Base-by-base conservation (phyloP, 2,329 filamentous ascomycete genomes). In the Diaporthe citriasiana region DNA sequence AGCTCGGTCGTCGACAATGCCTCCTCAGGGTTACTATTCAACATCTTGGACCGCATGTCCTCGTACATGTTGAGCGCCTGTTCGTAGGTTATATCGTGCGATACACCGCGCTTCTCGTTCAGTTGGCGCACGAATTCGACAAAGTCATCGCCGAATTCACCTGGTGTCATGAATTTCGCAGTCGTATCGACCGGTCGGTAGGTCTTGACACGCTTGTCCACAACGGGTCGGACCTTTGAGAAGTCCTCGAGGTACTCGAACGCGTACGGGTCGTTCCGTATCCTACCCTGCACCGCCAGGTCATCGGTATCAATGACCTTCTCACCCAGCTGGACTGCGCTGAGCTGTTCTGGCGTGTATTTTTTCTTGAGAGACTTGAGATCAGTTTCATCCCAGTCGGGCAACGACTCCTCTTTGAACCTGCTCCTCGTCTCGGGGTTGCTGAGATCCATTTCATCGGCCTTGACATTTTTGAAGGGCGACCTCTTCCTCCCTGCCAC, bases 241-340 rank as follows among this genome's bases (percentile, higher is more conserved):
- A 98, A 93, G 82, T 97, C 94, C 82, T 98, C 95, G 72, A 96
- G 85, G 82, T 97, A 97, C 75, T 90, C 87, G 66, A 95, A 85
- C 70, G 87, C 87, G 87, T 94, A 93, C 12, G 91, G 89, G 81
- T 97, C 95, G 71, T 86, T 88, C 75, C 95, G 92, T 78, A 94
- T 83, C 56, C 90, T 88, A 77, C 92, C 94, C 84, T 97, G 93
- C 45, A 90, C 87, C 55, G 92, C 87, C 81, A 98, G 82, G 83
- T 98, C 94, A 77, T 91, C 87, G 13, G 92, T 86, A 80, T 93
- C 89, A 81, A 98, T 92, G 77, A 93, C 91, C 75, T 89, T 85
- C 84, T 98, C 95, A 79, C 93, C 95, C 63, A 93, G 93, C 84
- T 93, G 88, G 81, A 98, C 91, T 73, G 95, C 94, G 72, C 90